Percentiles rank a stretch among this genome's conserved stretches.
Conservation (phyloP, 2,329 filamentous ascomycete genomes). For the Aspergillus cejpii region DNA sequence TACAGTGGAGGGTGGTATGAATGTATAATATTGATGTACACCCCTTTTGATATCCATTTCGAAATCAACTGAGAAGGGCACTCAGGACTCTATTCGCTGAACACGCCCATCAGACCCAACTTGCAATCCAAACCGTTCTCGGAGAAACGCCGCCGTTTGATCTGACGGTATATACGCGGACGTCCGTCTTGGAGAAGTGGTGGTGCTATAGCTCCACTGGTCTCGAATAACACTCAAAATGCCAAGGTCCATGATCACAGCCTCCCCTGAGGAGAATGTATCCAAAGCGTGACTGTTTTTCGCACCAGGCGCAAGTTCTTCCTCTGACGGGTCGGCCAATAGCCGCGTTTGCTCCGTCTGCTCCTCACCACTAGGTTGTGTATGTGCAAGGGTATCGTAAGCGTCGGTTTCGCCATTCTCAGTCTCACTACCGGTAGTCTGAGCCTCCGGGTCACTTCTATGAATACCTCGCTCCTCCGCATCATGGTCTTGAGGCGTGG, state of each 20-base stretch:
- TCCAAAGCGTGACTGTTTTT: slow-evolving; percentile 35
- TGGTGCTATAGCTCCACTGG: slow-evolving; percentile 34
- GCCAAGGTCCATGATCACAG: slow-evolving; percentile 35
- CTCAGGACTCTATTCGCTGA: slow-evolving; percentile 25
- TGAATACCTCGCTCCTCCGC: slow-evolving; percentile 54
- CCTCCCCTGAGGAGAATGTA: slow-evolving; percentile 32
- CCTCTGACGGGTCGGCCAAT: slow-evolving; percentile 31
- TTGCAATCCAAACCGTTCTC: slow-evolving; percentile 35
- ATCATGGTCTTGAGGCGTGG: slow-evolving; percentile 49
- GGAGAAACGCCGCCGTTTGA: slow-evolving; percentile 34
- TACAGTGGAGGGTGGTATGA: no score
- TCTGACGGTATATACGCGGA: slow-evolving; percentile 26
- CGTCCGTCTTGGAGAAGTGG: slow-evolving; percentile 17
- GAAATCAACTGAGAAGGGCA: no score
- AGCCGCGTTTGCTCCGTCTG: slow-evolving; percentile 27
- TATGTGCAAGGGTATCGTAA: slow-evolving; percentile 9
- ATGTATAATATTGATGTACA: no score
- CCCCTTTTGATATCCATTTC: no score
- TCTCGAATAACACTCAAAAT: slow-evolving; percentile 32
- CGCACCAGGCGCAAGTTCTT: slow-evolving; percentile 9
- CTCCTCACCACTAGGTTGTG: slow-evolving; percentile 13
- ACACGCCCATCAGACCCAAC: slow-evolving; percentile 32
- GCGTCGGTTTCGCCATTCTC: slow-evolving; percentile 35
- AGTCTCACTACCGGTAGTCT: slow-evolving; percentile 40
- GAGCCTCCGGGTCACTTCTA: slow-evolving; percentile 26